phyloP scores from a whole-genome alignment of 2,329 filamentous ascomycete species.

The Macrophomina phaseolina region DNA sequence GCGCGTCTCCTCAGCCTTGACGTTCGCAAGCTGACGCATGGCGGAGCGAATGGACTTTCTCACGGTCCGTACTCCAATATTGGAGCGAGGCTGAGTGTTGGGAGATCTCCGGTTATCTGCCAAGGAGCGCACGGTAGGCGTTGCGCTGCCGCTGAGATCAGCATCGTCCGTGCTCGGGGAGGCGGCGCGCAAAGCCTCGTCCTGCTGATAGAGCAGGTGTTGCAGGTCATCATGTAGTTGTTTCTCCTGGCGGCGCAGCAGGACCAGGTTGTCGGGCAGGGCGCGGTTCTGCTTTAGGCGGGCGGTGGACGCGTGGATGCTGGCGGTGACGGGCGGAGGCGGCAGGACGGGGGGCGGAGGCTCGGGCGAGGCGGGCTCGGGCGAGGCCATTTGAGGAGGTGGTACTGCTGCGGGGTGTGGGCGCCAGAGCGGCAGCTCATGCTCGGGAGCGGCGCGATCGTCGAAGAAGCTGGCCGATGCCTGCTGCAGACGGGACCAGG shows the following conservation, averaged over 20 bases:
- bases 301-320: conserved; percentile 29
- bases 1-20: conserved; percentile 73
- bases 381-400: background rate
- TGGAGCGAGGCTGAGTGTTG: conserved; percentile 59
- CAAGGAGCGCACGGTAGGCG: conserved; percentile 46
- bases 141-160: conserved; percentile 56
- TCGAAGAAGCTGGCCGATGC: conserved; percentile 1
- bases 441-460: background rate
- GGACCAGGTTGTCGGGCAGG: conserved; percentile 51
- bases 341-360: conserved; percentile 28
- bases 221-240: conserved; percentile 64
- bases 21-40: conserved; percentile 66
- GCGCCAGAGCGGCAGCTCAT: conserved; percentile 26
- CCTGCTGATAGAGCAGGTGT: conserved; percentile 65
- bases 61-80: conserved; percentile 64
- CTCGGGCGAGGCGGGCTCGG: background rate
- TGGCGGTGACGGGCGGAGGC: conserved; percentile 29
- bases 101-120: conserved; percentile 49
- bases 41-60: conserved; percentile 68
- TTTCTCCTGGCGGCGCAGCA: conserved; percentile 58
- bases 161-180: conserved; percentile 50
- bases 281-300: conserved; percentile 25
- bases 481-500: conserved; percentile 15
- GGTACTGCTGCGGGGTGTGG: background rate
- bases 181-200: conserved; percentile 60